Percentiles rank a stretch among this genome's conserved stretches.
Conservation (phyloP, 495 filamentous ascomycete species). For the Sphaerosporella brunnea region DNA sequence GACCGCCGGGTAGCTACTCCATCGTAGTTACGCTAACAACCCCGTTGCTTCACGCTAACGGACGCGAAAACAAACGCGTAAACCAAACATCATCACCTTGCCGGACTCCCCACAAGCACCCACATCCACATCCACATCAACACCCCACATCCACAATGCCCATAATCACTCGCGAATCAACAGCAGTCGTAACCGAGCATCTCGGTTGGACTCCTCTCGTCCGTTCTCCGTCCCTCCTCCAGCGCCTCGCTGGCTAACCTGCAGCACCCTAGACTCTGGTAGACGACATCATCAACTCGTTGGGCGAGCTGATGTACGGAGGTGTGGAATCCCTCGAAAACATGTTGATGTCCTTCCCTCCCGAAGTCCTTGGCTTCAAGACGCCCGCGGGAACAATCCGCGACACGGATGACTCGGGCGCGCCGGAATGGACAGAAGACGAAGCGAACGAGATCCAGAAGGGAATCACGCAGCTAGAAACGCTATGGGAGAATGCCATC, state of each 20-base stretch:
- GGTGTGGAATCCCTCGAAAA: slow-evolving; percentile 69
- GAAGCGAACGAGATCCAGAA: slow-evolving; percentile 63
- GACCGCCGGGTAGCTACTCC: no score
- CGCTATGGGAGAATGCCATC: slow-evolving; percentile 64
- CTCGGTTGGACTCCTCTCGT: slow-evolving; percentile 87
- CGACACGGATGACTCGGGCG: slow-evolving; percentile 38
- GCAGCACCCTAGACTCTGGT: slow-evolving; percentile 62
- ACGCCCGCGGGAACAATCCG: slow-evolving; percentile 30
- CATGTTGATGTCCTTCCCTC: slow-evolving; percentile 52
- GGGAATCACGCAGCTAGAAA: slow-evolving; percentile 83
- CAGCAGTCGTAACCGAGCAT: slow-evolving; percentile 81
- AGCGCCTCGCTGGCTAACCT: slow-evolving; percentile 11
- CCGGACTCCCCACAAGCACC: no score
- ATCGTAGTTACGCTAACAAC: no score
- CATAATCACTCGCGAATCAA: no score
- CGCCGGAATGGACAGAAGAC: slow-evolving; percentile 31
- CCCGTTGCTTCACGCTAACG: no score
- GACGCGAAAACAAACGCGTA: no score
- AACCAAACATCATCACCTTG: no score
- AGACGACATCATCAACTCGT: slow-evolving; percentile 92
- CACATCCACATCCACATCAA: no score
- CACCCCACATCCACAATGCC: no score
- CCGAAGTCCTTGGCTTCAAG: slow-evolving; percentile 57
- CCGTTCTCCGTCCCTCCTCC: slow-evolving; percentile 11
- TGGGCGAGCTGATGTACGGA: slow-evolving; percentile 76